Conservation (phyloP, 768 basidiomycete genomes). For the Lactarius hatsudake region DNA sequence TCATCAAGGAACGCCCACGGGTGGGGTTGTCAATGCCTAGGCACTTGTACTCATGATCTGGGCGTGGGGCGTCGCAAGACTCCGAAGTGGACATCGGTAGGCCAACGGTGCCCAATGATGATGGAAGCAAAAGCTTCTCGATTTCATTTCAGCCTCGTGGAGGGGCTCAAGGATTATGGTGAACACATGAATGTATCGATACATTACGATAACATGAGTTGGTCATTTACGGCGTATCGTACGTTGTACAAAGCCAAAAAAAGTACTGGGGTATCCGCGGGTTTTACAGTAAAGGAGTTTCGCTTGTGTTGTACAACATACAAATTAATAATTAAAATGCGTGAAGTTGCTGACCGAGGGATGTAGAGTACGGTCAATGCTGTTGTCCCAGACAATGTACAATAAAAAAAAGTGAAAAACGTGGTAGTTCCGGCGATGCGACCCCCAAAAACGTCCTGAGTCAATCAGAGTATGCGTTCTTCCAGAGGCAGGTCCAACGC, state of each 20-base stretch:
- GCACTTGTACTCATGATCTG: conserved; percentile 8
- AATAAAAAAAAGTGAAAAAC: conserved; percentile 15
- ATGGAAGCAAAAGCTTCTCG: conserved; percentile 2
- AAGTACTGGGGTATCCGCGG: conserved; percentile 25
- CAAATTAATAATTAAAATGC: conserved; percentile 26
- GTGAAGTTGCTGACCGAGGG: conserved; percentile 7
- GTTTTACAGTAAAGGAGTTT: conserved; percentile 15
- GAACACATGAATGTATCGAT: conserved; percentile 16
- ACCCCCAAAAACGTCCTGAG: not conserved
- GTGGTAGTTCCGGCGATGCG: conserved; percentile 12
- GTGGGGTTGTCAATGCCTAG: conserved; percentile 33
- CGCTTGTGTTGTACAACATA: conserved; percentile 17
- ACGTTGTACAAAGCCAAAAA: conserved; percentile 25
- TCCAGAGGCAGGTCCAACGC: conserved; percentile 31
- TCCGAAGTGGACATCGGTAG: conserved; percentile 58
- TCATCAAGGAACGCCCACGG: conserved; percentile 49
- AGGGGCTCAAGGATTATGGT: conserved; percentile 5
- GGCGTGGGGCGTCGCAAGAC: conserved; percentile 18
- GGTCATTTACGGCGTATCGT: conserved; percentile 13
- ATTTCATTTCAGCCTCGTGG: conserved; percentile 10
- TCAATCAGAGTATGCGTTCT: conserved; percentile 20
- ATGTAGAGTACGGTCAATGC: conserved; percentile 1
- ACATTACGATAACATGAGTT: conserved; percentile 23
- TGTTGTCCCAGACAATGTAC: conserved; percentile 19
- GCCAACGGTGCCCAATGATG: conserved; percentile 3